Evolutionary conservation across 2,329 filamentous ascomycete genomes (phyloP).

Genomic region (Talaromyces sp.): DNA sequence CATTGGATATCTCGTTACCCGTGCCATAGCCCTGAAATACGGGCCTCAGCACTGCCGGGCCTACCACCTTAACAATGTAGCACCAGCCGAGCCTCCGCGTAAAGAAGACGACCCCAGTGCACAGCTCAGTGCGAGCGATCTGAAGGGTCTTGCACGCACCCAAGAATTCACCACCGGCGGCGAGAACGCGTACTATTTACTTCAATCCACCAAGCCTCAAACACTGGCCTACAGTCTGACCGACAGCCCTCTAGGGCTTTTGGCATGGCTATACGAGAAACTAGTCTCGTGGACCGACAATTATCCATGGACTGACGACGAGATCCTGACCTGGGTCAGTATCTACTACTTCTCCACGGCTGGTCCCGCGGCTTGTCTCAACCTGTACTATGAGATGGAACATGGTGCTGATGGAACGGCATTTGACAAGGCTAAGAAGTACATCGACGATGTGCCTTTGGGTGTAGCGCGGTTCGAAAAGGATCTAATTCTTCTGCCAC

Average conservation of each 20-base stretch:
- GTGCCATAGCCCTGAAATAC: background rate
- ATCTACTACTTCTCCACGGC: constrained; percentile 9
- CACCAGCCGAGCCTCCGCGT: background rate
- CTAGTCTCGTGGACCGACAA: constrained; percentile 8
- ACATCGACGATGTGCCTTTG: background rate
- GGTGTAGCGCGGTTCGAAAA: background rate
- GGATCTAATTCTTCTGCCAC: background rate
- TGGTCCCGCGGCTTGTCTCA: background rate
- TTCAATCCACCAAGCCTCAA: background rate
- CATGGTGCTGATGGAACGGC: background rate
- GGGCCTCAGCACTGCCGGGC: background rate
- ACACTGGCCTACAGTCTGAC: background rate
- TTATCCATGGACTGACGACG: constrained; percentile 12
- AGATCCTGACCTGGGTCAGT: constrained; percentile 10
- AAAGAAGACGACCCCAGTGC: background rate
- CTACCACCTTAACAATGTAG: background rate
- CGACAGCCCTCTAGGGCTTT: background rate
- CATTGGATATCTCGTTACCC: background rate
- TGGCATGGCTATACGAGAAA: background rate
- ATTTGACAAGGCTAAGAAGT: background rate
- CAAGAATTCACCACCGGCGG: background rate
- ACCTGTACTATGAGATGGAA: background rate
- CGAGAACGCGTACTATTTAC: background rate
- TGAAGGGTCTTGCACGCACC: background rate
- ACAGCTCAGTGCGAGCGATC: background rate